Base-by-base conservation (phyloP, 768 basidiomycete species). In the Heimioporus sp. region DNA sequence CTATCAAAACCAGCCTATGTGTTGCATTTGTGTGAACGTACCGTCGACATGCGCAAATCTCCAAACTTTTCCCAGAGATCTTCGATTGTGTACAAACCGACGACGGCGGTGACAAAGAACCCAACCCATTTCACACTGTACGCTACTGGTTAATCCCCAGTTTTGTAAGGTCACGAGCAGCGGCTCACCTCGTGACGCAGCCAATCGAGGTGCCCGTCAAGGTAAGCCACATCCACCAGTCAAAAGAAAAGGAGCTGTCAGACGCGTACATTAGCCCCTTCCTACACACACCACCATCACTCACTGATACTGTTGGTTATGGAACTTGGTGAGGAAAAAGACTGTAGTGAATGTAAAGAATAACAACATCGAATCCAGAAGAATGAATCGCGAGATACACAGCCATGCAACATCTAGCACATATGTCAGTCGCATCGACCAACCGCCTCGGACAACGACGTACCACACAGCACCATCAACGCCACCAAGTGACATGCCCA, bases 41-140 rank as follows among this genome's bases (percentile, higher is more conserved):
- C 95, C 53, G 81, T 76, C 28, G 92, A 78, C 90, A 99, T 94
- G 62, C 82, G 86, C 19, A 97, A 76, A 69, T 99, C 95, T 9
- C 96, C 96, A 67, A 98, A 95, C 70, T 98, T 98, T 40, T 95
- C 87, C 96, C 96, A 99, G 9, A 99, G 81, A 63, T 99, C 97
- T 69, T 98, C 95, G 51, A 98, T 82, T 0, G 97, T 98, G 72
- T 99, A 98, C 2, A 97, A 70, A 21, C 97, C 97, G 36, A 98
- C 93, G 46, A 98, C 76, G 9, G 93, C 88, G 2, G 93, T 98
- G 46, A 92, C 92, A 67, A 99, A 99, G 11, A 97, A 76, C 35
- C 97, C 97, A 46, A 99, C 82, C 87, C 92, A 87, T 73, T 99
- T 99, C 56, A 99, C 87, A 59, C 95, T 97, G 20, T 42, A 17